Evolutionary conservation across 2,329 filamentous ascomycete species (phyloP).

Genomic region (Amesomyces nigricolor): DNA sequence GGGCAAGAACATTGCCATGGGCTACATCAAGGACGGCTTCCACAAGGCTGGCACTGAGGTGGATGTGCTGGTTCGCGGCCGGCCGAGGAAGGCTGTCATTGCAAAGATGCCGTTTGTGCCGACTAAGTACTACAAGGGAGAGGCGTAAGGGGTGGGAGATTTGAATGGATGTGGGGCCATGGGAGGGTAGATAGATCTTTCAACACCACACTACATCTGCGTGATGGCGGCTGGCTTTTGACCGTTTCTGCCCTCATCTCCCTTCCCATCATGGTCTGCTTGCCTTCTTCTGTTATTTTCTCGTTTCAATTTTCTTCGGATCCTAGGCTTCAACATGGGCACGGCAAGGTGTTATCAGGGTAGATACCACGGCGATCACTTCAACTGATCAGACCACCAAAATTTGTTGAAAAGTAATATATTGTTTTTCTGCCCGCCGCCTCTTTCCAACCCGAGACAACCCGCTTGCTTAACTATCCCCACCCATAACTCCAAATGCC

Average conservation of each 20-base stretch:
- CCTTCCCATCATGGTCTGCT: too few relatives aligned
- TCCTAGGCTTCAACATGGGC: slow-evolving; percentile 14
- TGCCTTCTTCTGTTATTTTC: not conserved
- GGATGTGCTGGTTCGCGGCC: slow-evolving; percentile 70
- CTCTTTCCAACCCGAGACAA: not conserved
- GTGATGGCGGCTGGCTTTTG: slow-evolving; percentile 2
- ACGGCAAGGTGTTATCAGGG: not conserved
- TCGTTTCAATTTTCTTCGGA: not conserved
- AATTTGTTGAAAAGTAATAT: slow-evolving; percentile 18
- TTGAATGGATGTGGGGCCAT: not conserved
- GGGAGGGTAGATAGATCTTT: slow-evolving; percentile 6
- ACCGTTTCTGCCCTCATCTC: not conserved
- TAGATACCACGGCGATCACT: not conserved
- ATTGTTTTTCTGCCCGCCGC: slow-evolving; percentile 3
- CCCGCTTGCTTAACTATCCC: not conserved
- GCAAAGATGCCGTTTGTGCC: slow-evolving; percentile 86
- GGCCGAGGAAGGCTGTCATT: slow-evolving; percentile 67
- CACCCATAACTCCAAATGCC: slow-evolving; percentile 11
- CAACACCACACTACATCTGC: slow-evolving; percentile 19
- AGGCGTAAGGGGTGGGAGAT: slow-evolving; percentile 12
- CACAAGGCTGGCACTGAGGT: slow-evolving; percentile 83
- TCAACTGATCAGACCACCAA: not conserved
- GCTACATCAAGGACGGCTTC: slow-evolving; percentile 72
- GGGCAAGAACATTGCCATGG: slow-evolving; percentile 93
- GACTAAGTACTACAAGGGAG: slow-evolving; percentile 64